Conservation (phyloP, 257 asterid genomes). For the Ballota nigra region DNA sequence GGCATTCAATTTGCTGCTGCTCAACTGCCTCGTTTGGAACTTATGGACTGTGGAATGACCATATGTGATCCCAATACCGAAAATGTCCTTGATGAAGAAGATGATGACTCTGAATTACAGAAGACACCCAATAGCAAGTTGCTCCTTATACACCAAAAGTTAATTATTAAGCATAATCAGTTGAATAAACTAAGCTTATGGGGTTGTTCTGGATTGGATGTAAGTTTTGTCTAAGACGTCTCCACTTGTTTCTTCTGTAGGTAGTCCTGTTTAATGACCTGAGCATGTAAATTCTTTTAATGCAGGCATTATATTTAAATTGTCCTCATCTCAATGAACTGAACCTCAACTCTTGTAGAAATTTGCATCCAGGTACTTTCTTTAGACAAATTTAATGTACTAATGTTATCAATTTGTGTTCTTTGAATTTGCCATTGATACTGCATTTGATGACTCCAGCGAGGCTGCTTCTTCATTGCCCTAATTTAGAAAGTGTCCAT, state of each 20-base stretch:
- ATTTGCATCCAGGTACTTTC: conserved; percentile 76
- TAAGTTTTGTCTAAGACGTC: conserved; percentile 38
- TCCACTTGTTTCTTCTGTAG: not conserved
- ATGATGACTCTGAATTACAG: conserved; percentile 33
- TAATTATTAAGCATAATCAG: conserved; percentile 82
- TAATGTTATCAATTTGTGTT: not conserved
- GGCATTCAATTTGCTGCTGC: conserved; percentile 97
- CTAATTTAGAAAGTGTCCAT: conserved; percentile 71
- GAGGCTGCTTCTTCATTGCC: conserved; percentile 83
- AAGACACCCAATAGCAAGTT: conserved; percentile 54
- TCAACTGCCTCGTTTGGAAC: conserved; percentile 77
- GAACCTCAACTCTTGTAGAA: conserved; percentile 80
- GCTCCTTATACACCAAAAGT: conserved; percentile 76
- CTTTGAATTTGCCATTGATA: not conserved
- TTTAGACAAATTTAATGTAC: not conserved
- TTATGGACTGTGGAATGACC: conserved; percentile 97
- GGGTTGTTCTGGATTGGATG: conserved; percentile 99
- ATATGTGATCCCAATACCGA: conserved; percentile 59
- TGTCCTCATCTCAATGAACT: conserved; percentile 80
- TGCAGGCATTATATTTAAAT: conserved; percentile 84
- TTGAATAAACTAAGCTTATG: conserved; percentile 91
- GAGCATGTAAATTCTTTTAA: conserved; percentile 11
- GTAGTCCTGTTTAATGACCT: conserved; percentile 17
- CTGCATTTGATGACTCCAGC: conserved; percentile 43
- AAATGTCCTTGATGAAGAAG: conserved; percentile 36